Conservation (phyloP, 805 yeast species). For the Candida sanyiensis region DNA sequence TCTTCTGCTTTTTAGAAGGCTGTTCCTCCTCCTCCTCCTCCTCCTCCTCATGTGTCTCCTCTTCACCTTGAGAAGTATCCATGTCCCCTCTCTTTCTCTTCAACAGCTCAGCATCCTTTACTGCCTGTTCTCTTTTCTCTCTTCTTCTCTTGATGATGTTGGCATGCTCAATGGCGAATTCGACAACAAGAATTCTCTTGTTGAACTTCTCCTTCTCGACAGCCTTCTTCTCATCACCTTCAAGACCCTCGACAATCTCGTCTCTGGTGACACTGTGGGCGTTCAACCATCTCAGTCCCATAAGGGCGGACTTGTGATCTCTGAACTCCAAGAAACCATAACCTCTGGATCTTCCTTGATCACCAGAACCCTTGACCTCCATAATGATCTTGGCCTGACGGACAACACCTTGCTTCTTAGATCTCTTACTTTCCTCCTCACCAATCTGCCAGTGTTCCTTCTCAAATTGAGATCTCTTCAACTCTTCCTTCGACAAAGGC, state of each 20-base stretch:
- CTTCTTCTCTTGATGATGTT: slow-evolving; percentile 87
- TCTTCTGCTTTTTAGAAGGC: slow-evolving; percentile 13
- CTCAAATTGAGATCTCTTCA: slow-evolving; percentile 67
- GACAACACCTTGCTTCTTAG: slow-evolving; percentile 83
- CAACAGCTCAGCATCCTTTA: slow-evolving; percentile 26
- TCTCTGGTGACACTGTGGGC: slow-evolving; percentile 76
- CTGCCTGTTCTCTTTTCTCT: slow-evolving; percentile 50
- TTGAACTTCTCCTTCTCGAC: slow-evolving; percentile 48
- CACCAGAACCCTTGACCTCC: slow-evolving; percentile 88
- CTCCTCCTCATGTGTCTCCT: slow-evolving; percentile 24
- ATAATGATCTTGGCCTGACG: slow-evolving; percentile 88
- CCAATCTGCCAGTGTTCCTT: slow-evolving; percentile 40
- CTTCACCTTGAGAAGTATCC: slow-evolving; percentile 2
- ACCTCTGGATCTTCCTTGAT: slow-evolving; percentile 88
- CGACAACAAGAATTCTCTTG: slow-evolving; percentile 77
- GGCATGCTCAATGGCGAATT: slow-evolving; percentile 94
- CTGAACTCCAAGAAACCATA: slow-evolving; percentile 92
- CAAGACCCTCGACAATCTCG: slow-evolving; percentile 67
- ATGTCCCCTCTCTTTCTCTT: slow-evolving; percentile 23
- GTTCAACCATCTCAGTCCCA: slow-evolving; percentile 96
- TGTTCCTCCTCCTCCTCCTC: slow-evolving; percentile 13
- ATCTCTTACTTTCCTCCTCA: slow-evolving; percentile 48
- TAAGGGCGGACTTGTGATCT: slow-evolving; percentile 87
- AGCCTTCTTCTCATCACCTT: slow-evolving; percentile 57
- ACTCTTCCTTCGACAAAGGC: slow-evolving; percentile 84